Conservation (phyloP, 1,284 basidiomycete species). For the Rhodotorula sp. region DNA sequence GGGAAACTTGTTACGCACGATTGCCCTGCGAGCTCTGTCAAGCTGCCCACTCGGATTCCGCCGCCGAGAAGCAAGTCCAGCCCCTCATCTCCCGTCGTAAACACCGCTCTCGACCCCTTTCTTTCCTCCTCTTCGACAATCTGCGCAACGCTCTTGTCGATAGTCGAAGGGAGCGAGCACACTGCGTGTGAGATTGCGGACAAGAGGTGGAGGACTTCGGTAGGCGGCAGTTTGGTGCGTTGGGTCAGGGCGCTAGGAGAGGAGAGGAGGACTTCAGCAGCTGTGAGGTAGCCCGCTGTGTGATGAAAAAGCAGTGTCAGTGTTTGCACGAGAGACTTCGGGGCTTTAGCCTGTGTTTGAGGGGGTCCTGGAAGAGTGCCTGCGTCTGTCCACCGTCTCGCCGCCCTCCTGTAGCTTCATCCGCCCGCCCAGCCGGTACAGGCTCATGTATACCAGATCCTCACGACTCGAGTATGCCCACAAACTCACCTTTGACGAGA, state of each 20-base stretch:
- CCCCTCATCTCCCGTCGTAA: conserved; percentile 24
- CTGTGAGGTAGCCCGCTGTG: conserved; percentile 28
- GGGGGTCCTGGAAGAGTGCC: no score
- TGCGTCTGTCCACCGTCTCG: no score
- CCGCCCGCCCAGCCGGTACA: no score
- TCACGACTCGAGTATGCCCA: no score
- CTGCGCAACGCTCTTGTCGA: background rate
- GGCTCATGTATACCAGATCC: no score
- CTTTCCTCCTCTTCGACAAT: background rate
- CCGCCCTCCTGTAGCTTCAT: no score
- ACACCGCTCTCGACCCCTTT: background rate
- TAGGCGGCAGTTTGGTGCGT: conserved; percentile 2
- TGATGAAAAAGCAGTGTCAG: background rate
- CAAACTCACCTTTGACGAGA: conserved; percentile 10
- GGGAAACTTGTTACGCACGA: conserved; percentile 15
- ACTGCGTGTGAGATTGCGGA: conserved; percentile 17
- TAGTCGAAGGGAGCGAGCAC: background rate
- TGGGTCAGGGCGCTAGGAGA: conserved; percentile 13
- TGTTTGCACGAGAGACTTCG: background rate
- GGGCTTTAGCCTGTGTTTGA: background rate
- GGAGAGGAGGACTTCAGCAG: conserved; percentile 33
- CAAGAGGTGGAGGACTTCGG: conserved; percentile 16
- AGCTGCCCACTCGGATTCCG: conserved; percentile 20
- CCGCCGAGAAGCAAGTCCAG: conserved; percentile 30
- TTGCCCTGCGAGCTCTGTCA: conserved; percentile 38